phyloP scores from a whole-genome alignment of 352 stramenopile species.

The Globisporangium ultimum region DNA sequence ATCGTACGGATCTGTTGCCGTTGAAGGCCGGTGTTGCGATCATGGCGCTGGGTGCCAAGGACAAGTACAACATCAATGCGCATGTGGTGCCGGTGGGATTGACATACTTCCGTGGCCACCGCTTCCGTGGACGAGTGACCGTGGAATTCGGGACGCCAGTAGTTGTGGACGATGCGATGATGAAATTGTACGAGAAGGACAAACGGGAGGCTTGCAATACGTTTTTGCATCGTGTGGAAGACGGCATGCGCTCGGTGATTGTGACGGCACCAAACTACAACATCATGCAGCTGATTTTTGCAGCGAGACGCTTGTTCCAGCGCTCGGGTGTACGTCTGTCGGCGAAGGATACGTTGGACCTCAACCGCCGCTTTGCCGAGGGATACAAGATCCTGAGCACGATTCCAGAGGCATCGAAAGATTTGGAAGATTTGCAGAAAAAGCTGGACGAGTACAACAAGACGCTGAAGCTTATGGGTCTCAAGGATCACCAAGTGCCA shows the following conservation, averaged over 20 bases:
- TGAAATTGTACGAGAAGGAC: conserved; percentile 87
- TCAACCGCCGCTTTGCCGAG: conserved; percentile 91
- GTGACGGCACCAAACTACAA: conserved; percentile 97
- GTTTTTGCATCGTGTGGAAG: conserved; percentile 80
- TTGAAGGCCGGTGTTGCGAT: conserved; percentile 98
- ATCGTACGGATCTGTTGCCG: conserved; percentile 95
- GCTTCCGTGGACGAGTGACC: conserved; percentile 94
- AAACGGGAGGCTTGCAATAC: conserved; percentile 80
- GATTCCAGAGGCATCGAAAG: conserved; percentile 51
- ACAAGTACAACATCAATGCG: conserved; percentile 95
- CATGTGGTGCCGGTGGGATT: conserved; percentile 97
- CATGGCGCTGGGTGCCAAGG: conserved; percentile 96
- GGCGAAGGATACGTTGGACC: conserved; percentile 89
- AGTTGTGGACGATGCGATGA: conserved; percentile 74
- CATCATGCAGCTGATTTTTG: conserved; percentile 94
- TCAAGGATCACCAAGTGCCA: conserved; percentile 90
- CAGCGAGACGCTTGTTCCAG: conserved; percentile 93
- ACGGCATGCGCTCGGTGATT: conserved; percentile 91
- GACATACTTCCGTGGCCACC: conserved; percentile 97
- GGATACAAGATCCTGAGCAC: conserved; percentile 84
- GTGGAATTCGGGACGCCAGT: conserved; percentile 96
- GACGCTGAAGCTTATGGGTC: conserved; percentile 81
- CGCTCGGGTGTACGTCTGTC: conserved; percentile 80
- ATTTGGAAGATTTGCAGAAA: conserved; percentile 58
- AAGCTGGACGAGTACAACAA: conserved; percentile 86